Conservation (phyloP, 129 eudicot genomes). For the Ambrosia artemisiifolia region DNA sequence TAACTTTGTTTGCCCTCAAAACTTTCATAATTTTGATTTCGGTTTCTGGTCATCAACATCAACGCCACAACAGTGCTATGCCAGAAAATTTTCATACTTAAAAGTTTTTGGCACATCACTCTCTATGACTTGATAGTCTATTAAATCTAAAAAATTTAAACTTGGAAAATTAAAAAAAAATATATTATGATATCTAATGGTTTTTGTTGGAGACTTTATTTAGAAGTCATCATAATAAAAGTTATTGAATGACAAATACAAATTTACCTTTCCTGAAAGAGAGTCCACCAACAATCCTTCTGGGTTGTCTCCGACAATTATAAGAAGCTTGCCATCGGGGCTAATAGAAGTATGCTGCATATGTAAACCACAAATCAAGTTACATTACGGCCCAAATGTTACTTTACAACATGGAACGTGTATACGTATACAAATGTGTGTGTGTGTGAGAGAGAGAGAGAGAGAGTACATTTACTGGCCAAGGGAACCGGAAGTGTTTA, state of each 20-base stretch:
- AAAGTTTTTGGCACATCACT: no score
- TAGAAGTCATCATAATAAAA: background rate
- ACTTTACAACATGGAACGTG: background rate
- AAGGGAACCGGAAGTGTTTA: constrained; percentile 62
- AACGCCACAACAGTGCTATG: no score
- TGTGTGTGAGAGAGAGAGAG: background rate
- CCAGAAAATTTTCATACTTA: no score
- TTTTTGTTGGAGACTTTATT: background rate
- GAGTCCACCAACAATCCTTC: constrained; percentile 72
- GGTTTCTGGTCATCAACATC: no score
- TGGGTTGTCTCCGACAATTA: constrained; percentile 72
- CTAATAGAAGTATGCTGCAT: constrained; percentile 83
- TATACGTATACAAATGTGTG: background rate
- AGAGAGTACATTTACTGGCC: constrained; percentile 77
- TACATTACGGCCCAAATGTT: background rate
- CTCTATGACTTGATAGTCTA: background rate
- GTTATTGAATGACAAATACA: background rate
- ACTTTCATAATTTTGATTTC: no score
- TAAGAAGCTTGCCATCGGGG: constrained; percentile 63
- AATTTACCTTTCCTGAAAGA: constrained; percentile 57
- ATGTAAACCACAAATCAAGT: constrained; percentile 2
- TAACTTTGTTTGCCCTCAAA: no score
- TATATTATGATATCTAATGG: background rate
- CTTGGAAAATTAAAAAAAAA: background rate
- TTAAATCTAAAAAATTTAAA: background rate